phyloP scores from a whole-genome alignment of 371 early-diverging fungal genomes.

The Mortierella sp. region DNA sequence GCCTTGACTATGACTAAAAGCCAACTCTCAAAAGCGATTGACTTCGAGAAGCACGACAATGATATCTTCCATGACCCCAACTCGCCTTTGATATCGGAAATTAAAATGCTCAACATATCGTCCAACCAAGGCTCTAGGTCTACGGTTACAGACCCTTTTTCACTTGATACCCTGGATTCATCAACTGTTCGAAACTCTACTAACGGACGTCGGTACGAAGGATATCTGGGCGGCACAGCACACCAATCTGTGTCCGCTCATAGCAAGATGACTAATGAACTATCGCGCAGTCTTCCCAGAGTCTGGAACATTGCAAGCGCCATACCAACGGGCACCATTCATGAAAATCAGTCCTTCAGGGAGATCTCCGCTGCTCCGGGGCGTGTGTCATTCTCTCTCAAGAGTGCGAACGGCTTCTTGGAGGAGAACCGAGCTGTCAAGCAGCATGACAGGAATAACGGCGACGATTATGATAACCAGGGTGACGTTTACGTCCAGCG shows the following conservation, averaged over 20 bases:
- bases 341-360: slow-evolving; percentile 28
- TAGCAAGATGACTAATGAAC: slow-evolving; percentile 28
- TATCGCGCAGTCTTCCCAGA: slow-evolving; percentile 50
- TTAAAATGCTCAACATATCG: slow-evolving; percentile 34
- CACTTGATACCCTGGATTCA: slow-evolving; percentile 32
- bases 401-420: slow-evolving; percentile 45
- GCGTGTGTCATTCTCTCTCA: slow-evolving; percentile 49
- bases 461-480: slow-evolving; percentile 25
- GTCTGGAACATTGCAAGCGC: slow-evolving; percentile 30
- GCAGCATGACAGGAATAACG: slow-evolving; percentile 22
- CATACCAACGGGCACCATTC: slow-evolving; percentile 22
- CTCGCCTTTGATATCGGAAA: slow-evolving; percentile 29
- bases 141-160: slow-evolving; percentile 29
- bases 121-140: slow-evolving; percentile 13
- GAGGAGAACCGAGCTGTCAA: slow-evolving; percentile 47
- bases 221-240: slow-evolving; percentile 25
- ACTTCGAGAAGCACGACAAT: slow-evolving; percentile 70
- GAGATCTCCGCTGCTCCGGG: slow-evolving; percentile 24
- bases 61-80: slow-evolving; percentile 58
- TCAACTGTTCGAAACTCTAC: not conserved
- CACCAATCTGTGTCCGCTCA: slow-evolving; percentile 34
- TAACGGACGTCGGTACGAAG: slow-evolving; percentile 32
- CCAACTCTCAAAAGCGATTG: slow-evolving; percentile 29
- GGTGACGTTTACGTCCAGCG: slow-evolving; percentile 10
- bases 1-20: slow-evolving; percentile 19